phyloP scores from a whole-genome alignment of 2,329 filamentous ascomycete genomes.

The Penicillium rolfsii region DNA sequence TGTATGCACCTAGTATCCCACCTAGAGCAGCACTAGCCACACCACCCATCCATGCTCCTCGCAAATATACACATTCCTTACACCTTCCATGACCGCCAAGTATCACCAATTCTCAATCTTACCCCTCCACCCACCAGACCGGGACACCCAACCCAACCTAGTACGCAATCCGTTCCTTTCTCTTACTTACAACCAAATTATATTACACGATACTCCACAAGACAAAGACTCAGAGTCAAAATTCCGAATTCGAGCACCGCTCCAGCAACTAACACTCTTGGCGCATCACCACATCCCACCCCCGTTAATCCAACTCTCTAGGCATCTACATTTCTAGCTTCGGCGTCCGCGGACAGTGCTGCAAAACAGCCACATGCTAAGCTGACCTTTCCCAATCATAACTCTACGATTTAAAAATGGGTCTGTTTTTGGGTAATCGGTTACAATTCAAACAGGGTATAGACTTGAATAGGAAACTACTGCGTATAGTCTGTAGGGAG shows the following conservation, averaged over 20 bases:
- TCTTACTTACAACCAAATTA: no score
- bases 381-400: not conserved
- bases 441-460: not conserved
- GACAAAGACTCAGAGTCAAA: not conserved
- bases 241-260: not conserved
- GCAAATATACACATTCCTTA: not conserved
- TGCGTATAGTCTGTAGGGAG: no score
- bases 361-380: not conserved
- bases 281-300: not conserved
- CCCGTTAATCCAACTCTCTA: constrained; percentile 11
- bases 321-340: constrained; percentile 21
- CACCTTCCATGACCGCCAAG: no score
- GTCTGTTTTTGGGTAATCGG: no score
- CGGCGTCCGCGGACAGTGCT: constrained; percentile 1
- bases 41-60: not conserved
- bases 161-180: not conserved
- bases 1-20: not conserved
- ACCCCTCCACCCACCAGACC: not conserved
- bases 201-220: not conserved
- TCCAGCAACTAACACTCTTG: constrained; percentile 2
- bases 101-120: no score
- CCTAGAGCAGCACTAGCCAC: not conserved
- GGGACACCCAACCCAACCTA: no score
- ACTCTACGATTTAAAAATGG: no score
- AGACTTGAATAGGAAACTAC: no score